These are phyloP conservation scores for Aspergillus tubingensis DNA, from an alignment of 2,329 filamentous ascomycete genomes.

Conservation along the genomic window DNA sequence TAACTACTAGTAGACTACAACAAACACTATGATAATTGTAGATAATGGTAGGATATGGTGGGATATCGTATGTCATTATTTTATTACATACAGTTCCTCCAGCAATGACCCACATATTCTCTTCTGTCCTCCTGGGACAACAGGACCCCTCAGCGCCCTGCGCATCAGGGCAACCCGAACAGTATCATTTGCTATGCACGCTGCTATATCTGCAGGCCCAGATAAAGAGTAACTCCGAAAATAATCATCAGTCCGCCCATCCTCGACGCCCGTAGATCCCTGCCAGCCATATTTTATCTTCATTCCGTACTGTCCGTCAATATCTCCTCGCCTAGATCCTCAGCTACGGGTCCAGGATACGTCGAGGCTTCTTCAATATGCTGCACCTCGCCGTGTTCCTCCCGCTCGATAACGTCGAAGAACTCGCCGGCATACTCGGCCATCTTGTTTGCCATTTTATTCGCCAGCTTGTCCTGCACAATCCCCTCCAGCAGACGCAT, in stretches of 20 bases:
- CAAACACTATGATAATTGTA: not conserved
- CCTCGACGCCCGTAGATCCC: not conserved
- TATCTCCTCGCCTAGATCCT: not conserved
- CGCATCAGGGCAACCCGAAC: not conserved
- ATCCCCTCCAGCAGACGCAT: conserved; percentile 44
- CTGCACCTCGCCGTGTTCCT: not conserved
- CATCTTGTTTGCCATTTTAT: conserved; percentile 46
- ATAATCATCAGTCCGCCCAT: not conserved
- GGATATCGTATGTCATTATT: not conserved
- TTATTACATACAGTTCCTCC: not conserved
- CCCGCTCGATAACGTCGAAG: conserved; percentile 33
- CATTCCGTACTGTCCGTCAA: conserved; percentile 8
- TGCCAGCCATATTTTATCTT: not conserved
- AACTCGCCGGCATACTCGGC: conserved; percentile 46
- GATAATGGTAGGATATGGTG: not conserved
- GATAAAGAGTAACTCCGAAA: not conserved
- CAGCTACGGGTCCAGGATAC: not conserved
- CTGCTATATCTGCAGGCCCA: not conserved
- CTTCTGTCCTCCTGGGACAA: too few relatives aligned
- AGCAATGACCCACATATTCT: not conserved
- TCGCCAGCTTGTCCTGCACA: conserved; percentile 44
- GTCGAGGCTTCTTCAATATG: conserved; percentile 16
- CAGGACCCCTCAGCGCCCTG: not conserved
- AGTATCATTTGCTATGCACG: not conserved
- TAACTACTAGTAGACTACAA: not conserved